A percentile compares a stretch with the other conserved stretches of the same genome.
Conservation (phyloP, 768 basidiomycete genomes). For the Xerocomus spinulosus region DNA sequence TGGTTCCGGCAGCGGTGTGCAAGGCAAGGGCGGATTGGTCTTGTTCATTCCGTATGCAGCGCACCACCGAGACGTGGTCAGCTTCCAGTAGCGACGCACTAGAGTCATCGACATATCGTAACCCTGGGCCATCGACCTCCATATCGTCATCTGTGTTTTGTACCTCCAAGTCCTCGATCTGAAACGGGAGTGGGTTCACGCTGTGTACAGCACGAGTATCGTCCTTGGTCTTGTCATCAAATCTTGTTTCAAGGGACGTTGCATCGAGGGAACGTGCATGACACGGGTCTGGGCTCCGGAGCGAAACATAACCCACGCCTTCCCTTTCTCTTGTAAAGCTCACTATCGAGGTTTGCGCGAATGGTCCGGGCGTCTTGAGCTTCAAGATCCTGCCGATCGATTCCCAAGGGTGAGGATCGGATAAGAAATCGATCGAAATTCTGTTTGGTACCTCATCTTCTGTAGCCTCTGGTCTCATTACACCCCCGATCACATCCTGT, state of each 20-base stretch:
- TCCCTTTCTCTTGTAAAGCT: conserved; percentile 21
- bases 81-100: neutral
- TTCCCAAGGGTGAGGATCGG: conserved; percentile 31
- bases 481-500: neutral
- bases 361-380: conserved; percentile 6
- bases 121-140: neutral
- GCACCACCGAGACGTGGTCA: neutral
- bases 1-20: neutral
- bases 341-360: conserved; percentile 1
- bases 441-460: neutral
- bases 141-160: neutral
- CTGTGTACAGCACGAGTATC: neutral
- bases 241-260: neutral
- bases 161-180: neutral
- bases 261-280: neutral
- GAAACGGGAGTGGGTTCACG: neutral
- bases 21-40: neutral
- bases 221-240: neutral
- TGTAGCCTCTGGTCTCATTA: neutral
- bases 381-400: conserved; percentile 27
- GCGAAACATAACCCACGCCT: conserved; percentile 23
- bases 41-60: neutral
- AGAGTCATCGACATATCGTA: neutral
- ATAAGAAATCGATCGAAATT: conserved; percentile 23
- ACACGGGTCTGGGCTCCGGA: neutral